Percentiles rank a stretch among this genome's conserved stretches.
phyloP scores from a whole-genome alignment of 2,329 filamentous ascomycete species.

The Trichoderma pleuroti region DNA sequence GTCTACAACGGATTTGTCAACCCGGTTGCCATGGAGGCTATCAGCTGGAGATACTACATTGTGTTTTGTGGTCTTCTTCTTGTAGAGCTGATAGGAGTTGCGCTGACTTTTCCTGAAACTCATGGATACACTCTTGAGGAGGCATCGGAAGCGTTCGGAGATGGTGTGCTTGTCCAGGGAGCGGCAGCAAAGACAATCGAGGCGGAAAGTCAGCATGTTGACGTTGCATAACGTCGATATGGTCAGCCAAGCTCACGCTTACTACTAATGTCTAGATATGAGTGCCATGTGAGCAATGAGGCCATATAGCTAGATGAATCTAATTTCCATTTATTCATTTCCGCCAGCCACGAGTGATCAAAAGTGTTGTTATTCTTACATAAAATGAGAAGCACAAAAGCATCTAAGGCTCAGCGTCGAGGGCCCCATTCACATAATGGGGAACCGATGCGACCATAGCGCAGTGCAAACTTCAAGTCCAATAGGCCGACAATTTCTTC shows the following conservation, averaged over 20 bases:
- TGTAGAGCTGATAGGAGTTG: slow-evolving; percentile 24
- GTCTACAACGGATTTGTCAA: slow-evolving; percentile 37
- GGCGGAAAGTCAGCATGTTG: background rate
- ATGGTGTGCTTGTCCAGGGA: background rate
- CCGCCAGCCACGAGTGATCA: background rate
- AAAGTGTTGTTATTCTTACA: background rate
- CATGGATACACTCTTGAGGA: slow-evolving; percentile 29
- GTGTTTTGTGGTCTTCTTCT: slow-evolving; percentile 23
- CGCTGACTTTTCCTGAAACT: slow-evolving; percentile 33
- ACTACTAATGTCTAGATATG: background rate
- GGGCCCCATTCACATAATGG: too few species aligned
- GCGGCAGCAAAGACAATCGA: background rate
- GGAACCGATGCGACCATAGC: too few species aligned
- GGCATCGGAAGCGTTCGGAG: slow-evolving; percentile 27
- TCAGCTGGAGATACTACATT: slow-evolving; percentile 23
- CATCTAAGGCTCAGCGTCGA: background rate
- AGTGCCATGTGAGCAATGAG: background rate
- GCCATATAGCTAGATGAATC: background rate
- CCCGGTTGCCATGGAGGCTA: slow-evolving; percentile 25
- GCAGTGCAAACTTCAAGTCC: too few species aligned
- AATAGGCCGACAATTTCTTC: too few species aligned
- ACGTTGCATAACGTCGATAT: background rate
- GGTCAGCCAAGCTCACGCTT: background rate
- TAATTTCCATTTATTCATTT: background rate
- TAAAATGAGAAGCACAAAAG: background rate